Evolutionary conservation across 2,329 filamentous ascomycete genomes (phyloP), one percentile per base, ranked within the genome.

Genomic region (Arthroderma sp.): DNA sequence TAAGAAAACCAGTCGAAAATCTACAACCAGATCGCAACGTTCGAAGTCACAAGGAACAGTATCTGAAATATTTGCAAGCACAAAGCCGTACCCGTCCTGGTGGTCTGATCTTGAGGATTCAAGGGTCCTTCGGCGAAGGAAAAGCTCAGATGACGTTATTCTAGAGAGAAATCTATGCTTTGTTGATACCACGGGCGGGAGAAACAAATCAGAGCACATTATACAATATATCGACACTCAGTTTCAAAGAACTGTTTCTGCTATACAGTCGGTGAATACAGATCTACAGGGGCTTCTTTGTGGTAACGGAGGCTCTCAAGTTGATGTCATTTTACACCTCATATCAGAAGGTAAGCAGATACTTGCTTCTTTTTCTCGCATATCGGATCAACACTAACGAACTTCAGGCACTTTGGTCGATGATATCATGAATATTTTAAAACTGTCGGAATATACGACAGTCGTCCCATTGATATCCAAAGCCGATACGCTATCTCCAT

Each of bases 131-230:
- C 70, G 75, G 39, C 73, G 79, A 56, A 74, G 82, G 55, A 84
- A 80, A 58, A 89, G 83, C 56, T 68, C 78, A 42, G 79, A 80
- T 5, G 87, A 91, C 51, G 75, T 78, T 22, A 75, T 95, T 34
- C 68, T 96, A 38, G 89, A 96, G 58, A 77, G 89, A 29, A 98
- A 98, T 58, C 66, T 98, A 4, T 94, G 86, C 62, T 95, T 98
- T 58, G 80, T 95, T 47, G 89, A 96, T 65, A 89, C 84, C 2
- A 78, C 82, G 51, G 71, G 70, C 38, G 69, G 67, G 38, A 75
- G 73, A 33, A 72, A 75, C 50, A 70, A 67, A 42, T 77, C 79
- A 41, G 73, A 77, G 34, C 69, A 70, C 5, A 74, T 83, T 34
- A 64, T 82, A 9, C 70, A 80, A 47, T 93, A 94, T 58, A 73